Evolutionary conservation across 2,329 filamentous ascomycete species (phyloP), one percentile per base, ranked within the genome.

Genomic region (Fusarium sp.): DNA sequence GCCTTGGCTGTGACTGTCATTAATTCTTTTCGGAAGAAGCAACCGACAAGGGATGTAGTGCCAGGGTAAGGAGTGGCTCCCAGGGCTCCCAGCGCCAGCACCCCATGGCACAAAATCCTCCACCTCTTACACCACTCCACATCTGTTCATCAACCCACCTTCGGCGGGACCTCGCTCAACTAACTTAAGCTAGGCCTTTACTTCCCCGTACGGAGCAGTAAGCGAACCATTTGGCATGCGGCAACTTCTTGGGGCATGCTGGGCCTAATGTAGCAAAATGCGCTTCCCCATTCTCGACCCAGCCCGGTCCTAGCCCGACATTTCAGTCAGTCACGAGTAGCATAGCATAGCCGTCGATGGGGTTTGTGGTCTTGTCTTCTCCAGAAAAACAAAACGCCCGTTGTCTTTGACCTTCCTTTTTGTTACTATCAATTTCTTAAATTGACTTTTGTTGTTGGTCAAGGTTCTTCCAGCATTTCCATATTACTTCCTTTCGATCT

Each of bases 141-240:
- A 74, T 75, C 74, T 76, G 69, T 72, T 67, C 72, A 70, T 72
- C 73, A 67, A 75, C 72, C 72, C 74, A 71, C 71, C 74, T 63
- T 75, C 74, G 74, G 74, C 74, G 74, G 74, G 74, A 75, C 74
- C 69, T 75, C 71, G 74, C 72, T 75, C 69, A 73, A 66, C 72
- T 72, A 75, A 67, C 70, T 65, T 60, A 58, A 65, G 61, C 72
- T 74, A 75, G 64, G 67, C 63, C 64, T 54, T 65, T 52, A 61
- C 70, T 72, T 69, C 71, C 68, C 71, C 69, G 53, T 70, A 70
- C 58, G 67, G 67, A 71, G 69, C 51, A 74, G 68, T 70, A 75
- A 75, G 73, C 73, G 73, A 75, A 54, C 71, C 73, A 75, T 74
- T 75, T 74, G 68, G 67, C 71, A 69, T 72, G 66, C 73, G 58